A percentile compares a stretch with the other conserved stretches of the same genome.
Conservation (phyloP, 139 green algal genomes). For the Volvox africanus region DNA sequence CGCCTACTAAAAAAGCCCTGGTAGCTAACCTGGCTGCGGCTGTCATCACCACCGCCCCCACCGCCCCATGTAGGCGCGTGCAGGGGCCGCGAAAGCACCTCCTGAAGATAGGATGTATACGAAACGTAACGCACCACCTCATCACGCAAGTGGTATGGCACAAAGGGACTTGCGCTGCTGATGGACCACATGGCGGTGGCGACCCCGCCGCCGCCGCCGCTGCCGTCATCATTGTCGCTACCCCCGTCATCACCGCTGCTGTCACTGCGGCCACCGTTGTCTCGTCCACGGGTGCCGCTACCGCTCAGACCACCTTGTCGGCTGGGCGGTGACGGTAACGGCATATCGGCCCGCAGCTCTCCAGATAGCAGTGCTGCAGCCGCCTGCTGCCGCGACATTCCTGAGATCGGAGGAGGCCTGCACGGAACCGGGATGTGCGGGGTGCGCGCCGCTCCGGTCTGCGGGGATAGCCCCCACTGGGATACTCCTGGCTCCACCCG, state of each 20-base stretch:
- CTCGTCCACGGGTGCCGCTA: not conserved
- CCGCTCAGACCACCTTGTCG: not conserved
- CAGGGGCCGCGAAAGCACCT: conserved; percentile 35
- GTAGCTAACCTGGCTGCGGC: not conserved
- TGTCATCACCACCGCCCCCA: not conserved
- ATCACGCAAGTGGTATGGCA: conserved; percentile 28
- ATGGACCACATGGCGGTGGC: conserved; percentile 13
- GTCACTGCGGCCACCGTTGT: not conserved
- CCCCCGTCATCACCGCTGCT: not conserved
- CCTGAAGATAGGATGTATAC: conserved; percentile 35
- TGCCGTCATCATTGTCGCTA: not conserved
- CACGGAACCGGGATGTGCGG: not conserved
- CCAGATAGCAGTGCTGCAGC: conserved; percentile 28
- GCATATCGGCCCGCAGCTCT: not conserved
- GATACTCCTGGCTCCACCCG: no score
- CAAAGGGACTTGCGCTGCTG: not conserved
- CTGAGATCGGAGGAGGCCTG: conserved; percentile 6
- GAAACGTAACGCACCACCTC: conserved; percentile 24
- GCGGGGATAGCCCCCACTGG: no score
- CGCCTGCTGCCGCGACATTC: conserved; percentile 11
- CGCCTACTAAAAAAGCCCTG: no score
- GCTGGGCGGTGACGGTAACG: not conserved
- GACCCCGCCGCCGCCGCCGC: not conserved
- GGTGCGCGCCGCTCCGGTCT: no score
- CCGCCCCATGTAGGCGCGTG: not conserved